Evolutionary conservation across 2,329 filamentous ascomycete species (phyloP).

Genomic region (Fusarium oxysporum): DNA sequence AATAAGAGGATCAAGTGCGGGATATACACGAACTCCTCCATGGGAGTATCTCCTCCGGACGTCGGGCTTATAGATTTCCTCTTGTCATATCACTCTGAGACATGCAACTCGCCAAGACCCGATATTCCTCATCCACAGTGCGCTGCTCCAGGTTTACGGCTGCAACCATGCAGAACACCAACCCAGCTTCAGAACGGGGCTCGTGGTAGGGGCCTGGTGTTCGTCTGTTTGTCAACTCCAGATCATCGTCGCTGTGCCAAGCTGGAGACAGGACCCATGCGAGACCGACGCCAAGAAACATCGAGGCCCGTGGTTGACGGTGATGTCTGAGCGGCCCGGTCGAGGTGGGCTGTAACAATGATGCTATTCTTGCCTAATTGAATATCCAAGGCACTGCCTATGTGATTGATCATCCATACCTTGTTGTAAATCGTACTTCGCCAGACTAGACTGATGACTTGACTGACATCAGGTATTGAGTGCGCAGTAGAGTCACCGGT

Average conservation of each 20-base stretch:
- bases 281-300: slow-evolving; percentile 29
- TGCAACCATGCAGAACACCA: slow-evolving; percentile 38
- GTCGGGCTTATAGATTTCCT: not conserved
- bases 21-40: slow-evolving; percentile 22
- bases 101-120: slow-evolving; percentile 30
- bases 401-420: slow-evolving; percentile 6
- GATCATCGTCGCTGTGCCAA: slow-evolving; percentile 19
- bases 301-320: slow-evolving; percentile 26
- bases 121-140: slow-evolving; percentile 32
- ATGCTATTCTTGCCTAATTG: slow-evolving; percentile 6
- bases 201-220: slow-evolving; percentile 12
- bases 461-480: slow-evolving; percentile 5
- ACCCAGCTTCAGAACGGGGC: slow-evolving; percentile 18
- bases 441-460: not conserved
- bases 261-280: slow-evolving; percentile 6
- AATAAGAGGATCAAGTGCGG: slow-evolving; percentile 28
- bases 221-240: slow-evolving; percentile 10
- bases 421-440: not conserved
- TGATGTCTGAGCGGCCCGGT: slow-evolving; percentile 26
- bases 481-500: not conserved
- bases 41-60: slow-evolving; percentile 20
- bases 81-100: slow-evolving; percentile 37
- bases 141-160: slow-evolving; percentile 33
- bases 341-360: slow-evolving; percentile 13
- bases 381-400: not conserved